Evolutionary conservation across 345 rosid species (phyloP), one percentile per base, ranked within the genome.

Genomic region (Xanthoceras sorbifolium): DNA sequence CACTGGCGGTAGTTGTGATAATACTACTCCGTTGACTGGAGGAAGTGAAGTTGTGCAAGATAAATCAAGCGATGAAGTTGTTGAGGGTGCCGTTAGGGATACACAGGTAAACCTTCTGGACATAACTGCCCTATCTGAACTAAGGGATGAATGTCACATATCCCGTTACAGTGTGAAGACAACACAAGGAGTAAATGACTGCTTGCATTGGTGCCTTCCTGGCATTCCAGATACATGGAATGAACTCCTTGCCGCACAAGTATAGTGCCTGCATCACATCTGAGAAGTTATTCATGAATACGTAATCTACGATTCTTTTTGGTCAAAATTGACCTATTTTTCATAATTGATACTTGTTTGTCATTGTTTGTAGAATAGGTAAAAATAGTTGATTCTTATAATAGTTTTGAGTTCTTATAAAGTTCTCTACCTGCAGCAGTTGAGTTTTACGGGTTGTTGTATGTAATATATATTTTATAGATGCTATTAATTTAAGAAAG

Each of bases 121-220:
- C 76, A 85, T 92, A 48, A 92, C 93, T 1, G 91, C 91, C 25
- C 74, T 92, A 1, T 92, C 97, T 5, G 84, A 83, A 78, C 82
- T 90, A 55, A 81, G 97, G 77, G 95, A 92, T 29, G 97, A 92
- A 81, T 92, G 88, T 78, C 95, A 92, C 77, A 79, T 90, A 72
- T 87, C 91, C 0, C 82, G 77, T 17, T 89, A 86, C 76, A 87
- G 81, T 52, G 79, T 82, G 15, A 91, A 84, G 77, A 83, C 80
- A 5, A 89, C 79, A 5, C 50, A 55, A 3, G 87, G 87, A 25
- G 82, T 83, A 26, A 85, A 88, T 20, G 98, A 94, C 82, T 94
- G 97, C 92, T 86, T 92, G 86, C 98, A 94, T 77, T 94, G 98
- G 97, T 94, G 97, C 87, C 82, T 94, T 61, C 98, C 97, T 0